phyloP scores from a whole-genome alignment of 805 yeast species.

The Starmerella scarabaei region DNA sequence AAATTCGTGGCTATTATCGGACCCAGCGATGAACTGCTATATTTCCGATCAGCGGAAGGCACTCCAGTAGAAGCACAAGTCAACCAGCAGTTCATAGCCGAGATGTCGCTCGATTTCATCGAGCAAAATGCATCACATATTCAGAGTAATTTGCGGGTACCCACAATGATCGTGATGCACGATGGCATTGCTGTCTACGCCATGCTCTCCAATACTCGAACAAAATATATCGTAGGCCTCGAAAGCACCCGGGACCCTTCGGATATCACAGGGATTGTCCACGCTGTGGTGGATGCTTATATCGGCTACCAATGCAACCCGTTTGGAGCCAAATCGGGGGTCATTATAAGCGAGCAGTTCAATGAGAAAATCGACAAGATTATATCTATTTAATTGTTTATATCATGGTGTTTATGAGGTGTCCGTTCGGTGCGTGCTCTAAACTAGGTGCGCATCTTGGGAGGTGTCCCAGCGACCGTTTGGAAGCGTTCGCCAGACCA shows the following conservation, averaged over 20 bases:
- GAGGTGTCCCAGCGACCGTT: too few relatives aligned
- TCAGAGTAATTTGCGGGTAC: conserved; percentile 13
- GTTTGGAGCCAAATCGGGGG: conserved; percentile 18
- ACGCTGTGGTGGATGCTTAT: conserved; percentile 23
- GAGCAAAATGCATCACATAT: conserved; percentile 18
- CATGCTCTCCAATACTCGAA: conserved; percentile 25
- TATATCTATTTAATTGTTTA: conserved; percentile 30
- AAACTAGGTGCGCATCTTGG: too few relatives aligned
- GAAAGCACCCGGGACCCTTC: conserved; percentile 19
- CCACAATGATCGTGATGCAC: conserved; percentile 25
- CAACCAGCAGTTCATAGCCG: conserved; percentile 27
- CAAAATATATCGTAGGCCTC: conserved; percentile 25
- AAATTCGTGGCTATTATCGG: conserved; percentile 18
- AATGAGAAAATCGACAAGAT: conserved; percentile 16
- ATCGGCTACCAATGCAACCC: conserved; percentile 27
- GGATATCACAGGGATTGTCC: conserved; percentile 13
- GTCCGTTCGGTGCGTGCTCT: too few relatives aligned
- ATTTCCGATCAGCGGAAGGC: conserved; percentile 11
- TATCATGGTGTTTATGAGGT: background rate
- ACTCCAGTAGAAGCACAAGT: conserved; percentile 7
- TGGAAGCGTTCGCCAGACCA: too few relatives aligned
- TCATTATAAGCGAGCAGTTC: conserved; percentile 22
- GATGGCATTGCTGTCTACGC: conserved; percentile 30
- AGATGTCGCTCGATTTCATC: conserved; percentile 29
- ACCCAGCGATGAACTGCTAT: conserved; percentile 11